Base-by-base conservation (phyloP, 2,329 filamentous ascomycete genomes). In the Aspergillus sp. region DNA sequence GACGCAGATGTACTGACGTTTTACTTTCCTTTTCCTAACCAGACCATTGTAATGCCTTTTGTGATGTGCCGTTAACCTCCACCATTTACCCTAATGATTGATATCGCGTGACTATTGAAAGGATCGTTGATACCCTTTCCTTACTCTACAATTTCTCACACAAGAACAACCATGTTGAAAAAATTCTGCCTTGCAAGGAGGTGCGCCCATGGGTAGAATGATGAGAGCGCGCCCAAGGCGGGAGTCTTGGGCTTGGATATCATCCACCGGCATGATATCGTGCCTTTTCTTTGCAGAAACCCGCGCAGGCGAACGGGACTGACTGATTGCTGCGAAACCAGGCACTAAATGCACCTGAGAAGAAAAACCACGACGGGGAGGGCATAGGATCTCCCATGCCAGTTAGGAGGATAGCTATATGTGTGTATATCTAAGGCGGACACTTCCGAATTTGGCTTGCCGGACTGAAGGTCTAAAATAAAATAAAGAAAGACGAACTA, bases 1-100 rank as follows among this genome's bases (percentile, higher is more conserved):
- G 12, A 47, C 8, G 15, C 30, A 52, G 50, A 9, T 32, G 49
- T 57, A 51, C 64, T 69, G 56, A 73, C 25, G 6, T 17, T 10
- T 38, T 41, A 21, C 32, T 41, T 30, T 38, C 5, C n/a, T 10
- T 39, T 39, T 13, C 38, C 36, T 32, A 28, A 12, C 19, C 23
- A 74, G 72, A 67, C 73, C 73, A 48, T 63, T 74, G 59, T 74
- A 73, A 70, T 62, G 64, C 63, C 56, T 65, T 36, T 49, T n/a
- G 56, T 21, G 39, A 67, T 59, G 67, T 66, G 59, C 53, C 62
- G 62, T 66, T 64, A 65, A 63, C 57, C 61, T 58, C 59, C 55
- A 50, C 41, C 30, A 15, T 36, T 12, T 55, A 30, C 19, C 19
- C 39, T 61, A 55, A 63, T 57, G 36, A 63, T 57, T 25, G 58